Evolutionary conservation across 1,139 yeast genomes (phyloP), one percentile per base, ranked within the genome.

Genomic region (Pichiaceae sp.): DNA sequence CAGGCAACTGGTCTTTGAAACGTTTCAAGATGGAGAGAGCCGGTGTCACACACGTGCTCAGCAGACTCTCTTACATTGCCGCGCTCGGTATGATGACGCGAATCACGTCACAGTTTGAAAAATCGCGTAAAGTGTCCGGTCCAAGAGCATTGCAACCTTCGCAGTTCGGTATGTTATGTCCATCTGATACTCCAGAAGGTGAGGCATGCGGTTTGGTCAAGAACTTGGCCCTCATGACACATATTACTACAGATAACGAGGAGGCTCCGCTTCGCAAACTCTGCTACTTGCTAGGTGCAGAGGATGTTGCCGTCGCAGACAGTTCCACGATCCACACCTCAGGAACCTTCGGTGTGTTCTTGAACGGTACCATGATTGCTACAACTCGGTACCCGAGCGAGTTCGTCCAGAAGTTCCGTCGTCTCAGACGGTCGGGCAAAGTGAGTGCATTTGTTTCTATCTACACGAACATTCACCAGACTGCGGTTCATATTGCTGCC

Each of bases 61-160:
- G 94, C 41, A 72, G 99, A 55, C 67, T 91, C 41, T 84, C 95
- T 24, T 91, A 87, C 57, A 91, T 91, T 37, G 80, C 95, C 9
- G 99, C 98, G 0, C 67, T 91, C 44, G 99, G 99, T 52, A 91
- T 91, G 99, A 91, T 91, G 99, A 91, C 99, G 14, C 84, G 99
- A 68, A 93, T 91, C 40, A 86, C 96, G 3, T 89, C 97, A 7
- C 99, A 91, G 61, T 91, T 91, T 56, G 99, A 91, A 61, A 91
- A 91, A 59, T 87, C 97, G 2, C 73, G 99, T 66, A 91, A 91
- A 60, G 98, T 91, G 31, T 85, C 96, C 3, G 99, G 99, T 37
- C 99, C 99, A 31, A 83, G 99, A 72, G 97, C 99, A 17, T 71
- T 91, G 48, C 99, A 91, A 60, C 98, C 99, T 11, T 93, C 98